Evolutionary conservation across 2,329 filamentous ascomycete genomes (phyloP).

Genomic region (Fusarium sp.): DNA sequence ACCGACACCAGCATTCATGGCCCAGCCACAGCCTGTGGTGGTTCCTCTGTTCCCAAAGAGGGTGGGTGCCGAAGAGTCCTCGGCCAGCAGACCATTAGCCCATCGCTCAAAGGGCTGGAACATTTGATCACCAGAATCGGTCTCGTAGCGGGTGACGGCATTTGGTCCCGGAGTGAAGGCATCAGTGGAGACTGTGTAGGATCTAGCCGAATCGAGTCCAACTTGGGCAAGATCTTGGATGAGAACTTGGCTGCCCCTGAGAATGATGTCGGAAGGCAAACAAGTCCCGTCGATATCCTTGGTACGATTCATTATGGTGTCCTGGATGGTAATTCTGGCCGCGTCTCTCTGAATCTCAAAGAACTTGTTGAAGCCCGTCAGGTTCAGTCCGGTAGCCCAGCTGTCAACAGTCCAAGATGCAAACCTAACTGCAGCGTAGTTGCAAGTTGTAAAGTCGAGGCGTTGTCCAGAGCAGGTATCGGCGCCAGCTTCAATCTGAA

Average conservation of each 20-base stretch:
- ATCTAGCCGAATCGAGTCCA: constrained; percentile 9
- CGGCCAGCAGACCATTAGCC: constrained; percentile 14
- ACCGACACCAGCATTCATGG: constrained; percentile 22
- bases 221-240: constrained; percentile 16
- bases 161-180: constrained; percentile 17
- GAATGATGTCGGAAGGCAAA: constrained; percentile 12
- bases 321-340: constrained; percentile 17
- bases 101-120: constrained; percentile 17
- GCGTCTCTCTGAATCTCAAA: constrained; percentile 14
- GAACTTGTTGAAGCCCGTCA: constrained; percentile 23
- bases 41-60: constrained; percentile 2
- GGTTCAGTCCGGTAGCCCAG: constrained; percentile 2
- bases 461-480: neutral
- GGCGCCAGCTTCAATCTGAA: neutral
- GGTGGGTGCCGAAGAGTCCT: constrained; percentile 1
- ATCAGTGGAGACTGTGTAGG: constrained; percentile 14
- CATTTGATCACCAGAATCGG: constrained; percentile 1
- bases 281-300: neutral
- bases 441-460: constrained; percentile 2
- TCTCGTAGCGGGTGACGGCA: constrained; percentile 13
- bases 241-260: constrained; percentile 15
- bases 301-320: constrained; percentile 6
- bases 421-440: constrained; percentile 18
- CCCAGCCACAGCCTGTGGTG: constrained; percentile 16
- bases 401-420: constrained; percentile 28